These are phyloP conservation scores for Ulvella scutata DNA, from an alignment of 139 green algal species.

Conservation along the genomic window DNA sequence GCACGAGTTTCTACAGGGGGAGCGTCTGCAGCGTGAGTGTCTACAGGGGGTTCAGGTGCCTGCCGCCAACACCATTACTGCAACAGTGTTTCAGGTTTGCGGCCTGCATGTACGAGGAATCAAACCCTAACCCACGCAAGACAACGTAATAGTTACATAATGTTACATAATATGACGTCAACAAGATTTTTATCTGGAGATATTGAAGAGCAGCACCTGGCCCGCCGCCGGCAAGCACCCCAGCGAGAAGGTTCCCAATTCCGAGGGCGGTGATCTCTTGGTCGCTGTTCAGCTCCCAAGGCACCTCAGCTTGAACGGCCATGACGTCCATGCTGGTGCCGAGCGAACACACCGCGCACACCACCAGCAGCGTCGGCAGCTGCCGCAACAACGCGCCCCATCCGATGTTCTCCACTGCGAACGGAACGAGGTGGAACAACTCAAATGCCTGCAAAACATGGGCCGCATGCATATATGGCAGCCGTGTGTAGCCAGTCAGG, in stretches of 20 bases:
- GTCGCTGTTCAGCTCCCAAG: conserved; percentile 46
- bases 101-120: too few relatives aligned
- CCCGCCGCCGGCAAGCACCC: conserved; percentile 38
- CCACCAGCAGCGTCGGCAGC: conserved; percentile 24
- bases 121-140: neutral
- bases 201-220: conserved; percentile 62
- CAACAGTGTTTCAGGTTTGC: too few relatives aligned
- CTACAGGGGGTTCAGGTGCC: too few relatives aligned
- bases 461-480: too few relatives aligned
- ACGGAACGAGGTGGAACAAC: conserved; percentile 37
- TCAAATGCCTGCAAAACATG: conserved; percentile 23
- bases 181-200: conserved; percentile 37
- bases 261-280: conserved; percentile 56
- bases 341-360: conserved; percentile 65
- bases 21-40: too few relatives aligned
- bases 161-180: conserved; percentile 21
- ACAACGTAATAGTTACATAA: conserved; percentile 17
- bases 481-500: too few relatives aligned
- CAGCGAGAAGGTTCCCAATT: conserved; percentile 43
- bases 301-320: conserved; percentile 26
- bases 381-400: conserved; percentile 24
- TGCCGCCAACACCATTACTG: too few relatives aligned
- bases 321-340: conserved; percentile 58
- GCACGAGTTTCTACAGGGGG: too few relatives aligned
- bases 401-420: conserved; percentile 24